Conservation (phyloP, 768 basidiomycete species). For the Suillus fuscotomentosus region DNA sequence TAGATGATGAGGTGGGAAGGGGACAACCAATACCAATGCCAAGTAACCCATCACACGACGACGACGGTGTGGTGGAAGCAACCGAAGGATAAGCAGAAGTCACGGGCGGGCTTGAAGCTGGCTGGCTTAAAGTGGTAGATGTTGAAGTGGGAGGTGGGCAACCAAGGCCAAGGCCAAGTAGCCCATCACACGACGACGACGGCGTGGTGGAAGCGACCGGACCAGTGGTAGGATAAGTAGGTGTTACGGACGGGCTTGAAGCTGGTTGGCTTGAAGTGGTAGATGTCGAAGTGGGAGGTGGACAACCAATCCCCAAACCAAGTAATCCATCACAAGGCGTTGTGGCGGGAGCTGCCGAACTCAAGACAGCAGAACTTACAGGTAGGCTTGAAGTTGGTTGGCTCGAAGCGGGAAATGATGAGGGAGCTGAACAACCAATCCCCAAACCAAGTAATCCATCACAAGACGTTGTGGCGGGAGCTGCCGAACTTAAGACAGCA, state of each 20-base stretch:
- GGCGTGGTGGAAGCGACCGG: background rate
- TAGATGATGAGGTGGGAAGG: background rate
- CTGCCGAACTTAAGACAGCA: background rate
- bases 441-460: conserved; percentile 12
- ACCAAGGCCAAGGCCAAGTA: conserved; percentile 19
- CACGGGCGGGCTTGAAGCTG: background rate
- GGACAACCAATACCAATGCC: conserved; percentile 16
- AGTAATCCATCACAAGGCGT: conserved; percentile 10
- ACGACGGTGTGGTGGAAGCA: background rate
- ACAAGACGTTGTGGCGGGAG: conserved; percentile 9
- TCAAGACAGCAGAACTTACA: background rate
- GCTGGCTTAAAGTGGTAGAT: conserved; percentile 4
- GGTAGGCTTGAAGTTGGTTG: conserved; percentile 6
- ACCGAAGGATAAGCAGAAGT: conserved; percentile 5
- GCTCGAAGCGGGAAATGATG: conserved; percentile 11
- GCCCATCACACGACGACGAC: conserved; percentile 5
- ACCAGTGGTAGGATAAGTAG: conserved; percentile 3
- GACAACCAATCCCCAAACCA: conserved; percentile 17
- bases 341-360: conserved; percentile 1
- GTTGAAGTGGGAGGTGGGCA: conserved; percentile 12
- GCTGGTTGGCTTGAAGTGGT: background rate
- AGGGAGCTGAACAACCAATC: conserved; percentile 7
- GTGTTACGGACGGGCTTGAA: background rate
- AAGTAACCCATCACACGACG: conserved; percentile 6
- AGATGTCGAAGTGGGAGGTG: conserved; percentile 6